Percentiles rank a stretch among this genome's conserved stretches.
Evolutionary conservation across 1,284 basidiomycete species (phyloP).

Genomic region (Tetrapyrgos nigripes): DNA sequence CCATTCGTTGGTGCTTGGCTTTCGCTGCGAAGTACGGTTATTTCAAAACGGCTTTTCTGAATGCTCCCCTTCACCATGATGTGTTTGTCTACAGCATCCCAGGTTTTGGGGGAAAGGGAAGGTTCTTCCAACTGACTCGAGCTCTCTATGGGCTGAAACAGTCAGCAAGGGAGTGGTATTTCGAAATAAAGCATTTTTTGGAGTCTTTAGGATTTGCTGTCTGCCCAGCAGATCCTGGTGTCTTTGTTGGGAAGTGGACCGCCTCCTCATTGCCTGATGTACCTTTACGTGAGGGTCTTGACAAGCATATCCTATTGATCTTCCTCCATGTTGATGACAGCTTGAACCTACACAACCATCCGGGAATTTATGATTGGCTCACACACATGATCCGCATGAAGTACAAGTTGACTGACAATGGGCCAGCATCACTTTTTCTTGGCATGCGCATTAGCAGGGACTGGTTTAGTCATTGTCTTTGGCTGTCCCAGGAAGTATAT

Average conservation of each 20-base stretch:
- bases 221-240: neutral
- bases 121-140: slow-evolving; percentile 4
- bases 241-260: neutral
- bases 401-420: slow-evolving; percentile 14
- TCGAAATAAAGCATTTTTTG: slow-evolving; percentile 24
- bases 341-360: neutral
- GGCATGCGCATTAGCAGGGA: slow-evolving; percentile 17
- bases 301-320: neutral
- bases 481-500: neutral
- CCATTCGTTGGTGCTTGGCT: slow-evolving; percentile 37
- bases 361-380: slow-evolving; percentile 8
- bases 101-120: slow-evolving; percentile 18
- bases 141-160: slow-evolving; percentile 39
- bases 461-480: neutral
- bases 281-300: neutral
- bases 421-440: slow-evolving; percentile 15
- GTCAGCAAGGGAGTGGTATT: slow-evolving; percentile 32
- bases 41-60: slow-evolving; percentile 37
- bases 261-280: neutral
- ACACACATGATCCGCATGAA: slow-evolving; percentile 5
- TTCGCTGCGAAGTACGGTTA: slow-evolving; percentile 27
- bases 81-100: slow-evolving; percentile 38
- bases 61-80: slow-evolving; percentile 30
- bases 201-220: slow-evolving; percentile 18
- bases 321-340: slow-evolving; percentile 2